phyloP scores from a whole-genome alignment of 1,139 yeast species.

The Saccharomyces pastorianus region DNA sequence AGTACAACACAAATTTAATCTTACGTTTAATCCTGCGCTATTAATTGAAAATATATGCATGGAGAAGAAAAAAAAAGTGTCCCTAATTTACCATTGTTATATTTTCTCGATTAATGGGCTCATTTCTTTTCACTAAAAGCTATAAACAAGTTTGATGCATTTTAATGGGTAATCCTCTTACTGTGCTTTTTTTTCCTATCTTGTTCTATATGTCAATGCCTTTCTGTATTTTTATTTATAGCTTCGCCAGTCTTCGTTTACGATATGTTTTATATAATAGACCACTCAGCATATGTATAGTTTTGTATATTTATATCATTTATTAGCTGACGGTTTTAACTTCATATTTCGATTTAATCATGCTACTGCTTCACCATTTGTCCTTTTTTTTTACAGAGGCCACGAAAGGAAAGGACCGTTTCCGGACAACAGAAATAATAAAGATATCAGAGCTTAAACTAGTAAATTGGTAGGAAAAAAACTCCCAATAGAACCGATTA shows the following conservation, averaged over 20 bases:
- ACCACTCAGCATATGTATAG: neutral
- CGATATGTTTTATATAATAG: neutral
- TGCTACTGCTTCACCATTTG: neutral
- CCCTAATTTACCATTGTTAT: neutral
- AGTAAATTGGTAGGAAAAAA: neutral
- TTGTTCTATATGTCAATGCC: neutral
- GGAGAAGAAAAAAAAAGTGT: neutral
- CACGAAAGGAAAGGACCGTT: neutral
- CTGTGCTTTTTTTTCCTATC: neutral
- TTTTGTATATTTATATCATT: neutral
- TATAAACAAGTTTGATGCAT: neutral
- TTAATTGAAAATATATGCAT: neutral
- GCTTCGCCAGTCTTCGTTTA: neutral
- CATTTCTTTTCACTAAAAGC: neutral
- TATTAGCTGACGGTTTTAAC: neutral
- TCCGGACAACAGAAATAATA: neutral
- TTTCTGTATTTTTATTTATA: neutral
- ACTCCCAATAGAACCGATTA: neutral
- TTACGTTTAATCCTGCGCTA: neutral
- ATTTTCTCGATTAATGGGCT: neutral
- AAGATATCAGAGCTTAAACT: neutral
- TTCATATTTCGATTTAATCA: neutral
- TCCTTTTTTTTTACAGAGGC: neutral
- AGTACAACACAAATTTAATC: neutral
- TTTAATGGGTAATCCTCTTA: neutral